Percentiles rank a stretch among this genome's conserved stretches.
Evolutionary conservation across 108 stramenopile genomes (phyloP).

Genomic region (Nitzschia sp.): DNA sequence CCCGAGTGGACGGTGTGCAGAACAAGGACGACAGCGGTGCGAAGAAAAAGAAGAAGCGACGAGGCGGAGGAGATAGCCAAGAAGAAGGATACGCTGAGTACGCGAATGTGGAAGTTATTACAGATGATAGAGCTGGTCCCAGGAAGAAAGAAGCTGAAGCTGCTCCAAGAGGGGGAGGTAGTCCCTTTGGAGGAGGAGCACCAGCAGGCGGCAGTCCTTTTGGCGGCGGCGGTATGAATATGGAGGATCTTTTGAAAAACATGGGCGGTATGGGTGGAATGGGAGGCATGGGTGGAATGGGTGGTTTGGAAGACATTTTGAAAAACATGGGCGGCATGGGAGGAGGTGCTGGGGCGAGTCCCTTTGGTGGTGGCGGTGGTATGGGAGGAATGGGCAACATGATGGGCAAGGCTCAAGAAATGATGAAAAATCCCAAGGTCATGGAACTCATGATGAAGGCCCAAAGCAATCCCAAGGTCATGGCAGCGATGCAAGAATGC

Average conservation of each 20-base stretch:
- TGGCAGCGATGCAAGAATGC: slow-evolving; percentile 79
- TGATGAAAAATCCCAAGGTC: slow-evolving; percentile 85
- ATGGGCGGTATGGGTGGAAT: slow-evolving; percentile 65
- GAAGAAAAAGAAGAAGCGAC: slow-evolving; percentile 27
- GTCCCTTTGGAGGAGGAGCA: slow-evolving; percentile 37
- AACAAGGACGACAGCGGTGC: slow-evolving; percentile 52
- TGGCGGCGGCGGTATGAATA: slow-evolving; percentile 26
- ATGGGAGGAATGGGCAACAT: slow-evolving; percentile 49
- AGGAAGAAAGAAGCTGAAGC: slow-evolving; percentile 44
- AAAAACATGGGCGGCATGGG: slow-evolving; percentile 66
- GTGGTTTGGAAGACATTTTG: slow-evolving; percentile 55
- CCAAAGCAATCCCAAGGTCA: slow-evolving; percentile 67
- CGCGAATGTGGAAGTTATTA: slow-evolving; percentile 81
- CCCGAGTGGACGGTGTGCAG: slow-evolving; percentile 62
- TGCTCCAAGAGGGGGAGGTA: slow-evolving; percentile 50
- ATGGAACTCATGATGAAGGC: slow-evolving; percentile 69
- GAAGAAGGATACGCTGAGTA: slow-evolving; percentile 68
- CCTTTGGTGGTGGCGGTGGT: slow-evolving; percentile 37
- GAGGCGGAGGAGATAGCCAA: not conserved
- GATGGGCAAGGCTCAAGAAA: slow-evolving; percentile 71
- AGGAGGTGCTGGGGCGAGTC: slow-evolving; percentile 30
- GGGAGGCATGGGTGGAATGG: slow-evolving; percentile 43
- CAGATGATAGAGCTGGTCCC: slow-evolving; percentile 58
- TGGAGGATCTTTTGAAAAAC: slow-evolving; percentile 21
- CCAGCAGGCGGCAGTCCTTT: slow-evolving; percentile 42